Percentiles rank a stretch among this genome's conserved stretches.
Evolutionary conservation across 768 basidiomycete species (phyloP).

Genomic region (Mycena vitilis): DNA sequence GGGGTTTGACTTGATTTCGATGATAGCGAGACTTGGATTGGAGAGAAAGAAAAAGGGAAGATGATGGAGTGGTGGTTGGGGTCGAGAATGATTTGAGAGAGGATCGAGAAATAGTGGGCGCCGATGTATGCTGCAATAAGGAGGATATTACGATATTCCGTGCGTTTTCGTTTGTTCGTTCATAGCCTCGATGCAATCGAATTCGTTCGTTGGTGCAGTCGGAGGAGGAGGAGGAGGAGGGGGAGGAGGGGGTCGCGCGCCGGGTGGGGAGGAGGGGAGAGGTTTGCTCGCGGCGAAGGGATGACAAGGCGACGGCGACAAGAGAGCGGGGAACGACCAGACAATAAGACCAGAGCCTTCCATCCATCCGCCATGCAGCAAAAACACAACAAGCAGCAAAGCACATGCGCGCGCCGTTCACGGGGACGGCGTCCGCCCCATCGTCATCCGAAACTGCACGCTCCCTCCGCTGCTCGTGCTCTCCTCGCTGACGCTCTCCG

Average conservation of each 20-base stretch:
- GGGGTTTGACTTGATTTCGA: constrained; percentile 15
- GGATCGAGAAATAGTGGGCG: constrained; percentile 25
- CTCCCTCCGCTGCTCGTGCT: constrained; percentile 34
- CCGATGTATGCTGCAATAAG: constrained; percentile 27
- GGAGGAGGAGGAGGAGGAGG: neutral
- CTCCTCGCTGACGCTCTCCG: constrained; percentile 25
- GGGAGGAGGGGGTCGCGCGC: neutral
- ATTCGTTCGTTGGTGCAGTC: constrained; percentile 8
- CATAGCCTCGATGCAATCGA: too few species aligned
- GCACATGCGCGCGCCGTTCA: neutral
- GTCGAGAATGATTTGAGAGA: constrained; percentile 5
- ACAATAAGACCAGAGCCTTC: constrained; percentile 30
- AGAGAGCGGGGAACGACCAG: constrained; percentile 26
- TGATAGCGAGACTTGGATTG: constrained; percentile 29
- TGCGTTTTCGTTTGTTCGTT: constrained; percentile 3
- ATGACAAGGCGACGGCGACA: constrained; percentile 20
- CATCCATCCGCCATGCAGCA: constrained; percentile 17
- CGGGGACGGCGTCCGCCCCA: constrained; percentile 31
- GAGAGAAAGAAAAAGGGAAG: neutral
- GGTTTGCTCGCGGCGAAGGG: constrained; percentile 5
- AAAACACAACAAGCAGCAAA: constrained; percentile 23
- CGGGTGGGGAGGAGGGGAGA: constrained; percentile 7
- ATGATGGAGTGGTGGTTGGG: constrained; percentile 15
- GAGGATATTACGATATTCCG: constrained; percentile 28
- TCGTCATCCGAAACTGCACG: constrained; percentile 38